phyloP scores from a whole-genome alignment of 1,284 basidiomycete genomes.

The Tausonia pullulans region DNA sequence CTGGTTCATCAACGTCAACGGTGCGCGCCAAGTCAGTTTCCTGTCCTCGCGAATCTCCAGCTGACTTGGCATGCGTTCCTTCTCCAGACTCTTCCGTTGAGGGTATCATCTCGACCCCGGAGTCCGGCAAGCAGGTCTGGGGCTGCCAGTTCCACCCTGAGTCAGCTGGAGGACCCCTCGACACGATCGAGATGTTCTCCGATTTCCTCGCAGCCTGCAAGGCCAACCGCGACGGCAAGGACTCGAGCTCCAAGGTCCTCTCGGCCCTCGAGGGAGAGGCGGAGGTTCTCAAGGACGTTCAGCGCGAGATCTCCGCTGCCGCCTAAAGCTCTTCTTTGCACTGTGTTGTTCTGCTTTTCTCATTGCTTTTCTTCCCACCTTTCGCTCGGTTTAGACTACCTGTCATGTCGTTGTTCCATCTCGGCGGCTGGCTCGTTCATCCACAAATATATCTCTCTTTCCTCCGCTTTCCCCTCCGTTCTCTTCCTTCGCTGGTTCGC shows the following conservation, averaged over 20 bases:
- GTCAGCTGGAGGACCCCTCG: conserved; percentile 79
- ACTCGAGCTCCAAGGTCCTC: background rate
- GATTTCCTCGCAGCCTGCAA: conserved; percentile 76
- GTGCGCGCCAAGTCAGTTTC: conserved; percentile 15
- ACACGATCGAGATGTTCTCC: conserved; percentile 92
- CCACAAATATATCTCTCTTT: too few species aligned
- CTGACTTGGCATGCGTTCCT: background rate
- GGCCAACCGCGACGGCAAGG: conserved; percentile 15
- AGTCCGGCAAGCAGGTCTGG: conserved; percentile 81
- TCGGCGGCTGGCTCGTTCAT: too few species aligned
- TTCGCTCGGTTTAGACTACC: too few species aligned
- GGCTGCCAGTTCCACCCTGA: conserved; percentile 97
- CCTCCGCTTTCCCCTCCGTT: too few species aligned
- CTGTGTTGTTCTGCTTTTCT: too few species aligned
- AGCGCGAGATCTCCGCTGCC: too few species aligned
- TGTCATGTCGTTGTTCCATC: too few species aligned
- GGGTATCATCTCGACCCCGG: conserved; percentile 82
- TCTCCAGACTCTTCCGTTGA: conserved; percentile 72
- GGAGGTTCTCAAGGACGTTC: background rate
- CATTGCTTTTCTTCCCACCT: too few species aligned
- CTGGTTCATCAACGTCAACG: conserved; percentile 96
- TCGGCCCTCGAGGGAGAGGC: background rate
- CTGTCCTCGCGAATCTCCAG: background rate
- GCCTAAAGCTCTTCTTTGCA: too few species aligned
- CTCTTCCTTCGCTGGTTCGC: too few species aligned